Evolutionary conservation across 2,329 filamentous ascomycete genomes (phyloP), one percentile per base, ranked within the genome.

Genomic region (Pseudogymnoascus sp.): DNA sequence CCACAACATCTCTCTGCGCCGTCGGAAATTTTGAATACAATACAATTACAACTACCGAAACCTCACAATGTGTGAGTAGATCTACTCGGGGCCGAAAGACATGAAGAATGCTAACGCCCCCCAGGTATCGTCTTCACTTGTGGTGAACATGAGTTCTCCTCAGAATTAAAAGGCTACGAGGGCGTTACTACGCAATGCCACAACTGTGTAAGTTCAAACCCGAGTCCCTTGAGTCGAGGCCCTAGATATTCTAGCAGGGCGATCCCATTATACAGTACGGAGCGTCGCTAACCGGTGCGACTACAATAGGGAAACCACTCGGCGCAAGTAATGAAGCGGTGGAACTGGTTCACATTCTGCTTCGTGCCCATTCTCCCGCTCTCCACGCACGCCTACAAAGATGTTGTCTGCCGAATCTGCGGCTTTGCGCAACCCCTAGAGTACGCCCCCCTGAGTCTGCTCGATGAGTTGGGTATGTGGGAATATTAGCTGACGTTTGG

Each of bases 341-440:
- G 87, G 64, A 85, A 85, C 44, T 91, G 88, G 87, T 92, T 92
- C 71, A 92, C 89, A 4, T 86, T 92, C 71, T 92, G 89, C 79
- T 91, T 89, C 75, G 76, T 91, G 82, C 89, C 89, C 59, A 75
- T 93, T 53, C 80, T 93, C 26, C 89, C 89, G 0, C 87, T 92
- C 71, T 87, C 84, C 53, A 78, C 87, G 67, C 81, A 83, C 64
- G 85, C 84, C 62, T 87, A 88, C 75, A 79, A 87, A 69, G 88
- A 91, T 70, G 82, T 93, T 63, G 78, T 81, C 64, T 93, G 89
- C 78, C 82, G 85, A 71, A 86, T 92, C 73, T 93, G 89, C 81
- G 85, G 88, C 73, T 92, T 91, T 73, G 82, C 84, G 67, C 88
- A 93, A 73, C 84, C 85, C 9, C 79, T 88, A 62, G 78, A 83